Evolutionary conservation across 805 yeast species (phyloP).

Genomic region (Cyberlindnera misumaiensis): DNA sequence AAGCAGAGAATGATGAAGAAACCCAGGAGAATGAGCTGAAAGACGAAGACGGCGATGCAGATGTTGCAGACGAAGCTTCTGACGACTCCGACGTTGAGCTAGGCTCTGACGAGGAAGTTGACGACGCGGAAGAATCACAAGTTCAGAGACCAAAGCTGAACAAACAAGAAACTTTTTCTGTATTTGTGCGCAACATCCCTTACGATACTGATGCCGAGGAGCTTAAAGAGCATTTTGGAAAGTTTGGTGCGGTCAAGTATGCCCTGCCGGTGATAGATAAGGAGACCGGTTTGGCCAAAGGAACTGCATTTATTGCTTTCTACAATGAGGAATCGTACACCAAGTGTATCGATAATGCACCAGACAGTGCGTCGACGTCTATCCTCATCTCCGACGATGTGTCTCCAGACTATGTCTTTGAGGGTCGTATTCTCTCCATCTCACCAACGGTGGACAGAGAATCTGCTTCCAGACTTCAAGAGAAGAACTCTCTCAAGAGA

Average conservation of each 20-base stretch:
- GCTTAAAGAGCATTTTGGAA: slow-evolving; percentile 65
- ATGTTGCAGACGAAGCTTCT: slow-evolving; percentile 22
- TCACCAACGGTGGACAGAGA: slow-evolving; percentile 82
- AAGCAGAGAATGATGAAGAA: slow-evolving; percentile 17
- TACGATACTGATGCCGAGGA: slow-evolving; percentile 86
- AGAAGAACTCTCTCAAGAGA: slow-evolving; percentile 66
- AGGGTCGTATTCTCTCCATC: slow-evolving; percentile 84
- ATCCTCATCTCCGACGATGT: slow-evolving; percentile 89
- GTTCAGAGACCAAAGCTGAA: slow-evolving; percentile 38
- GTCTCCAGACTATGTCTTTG: slow-evolving; percentile 79
- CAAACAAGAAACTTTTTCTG: slow-evolving; percentile 61
- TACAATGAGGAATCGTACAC: slow-evolving; percentile 50
- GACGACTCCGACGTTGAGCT: slow-evolving; percentile 24
- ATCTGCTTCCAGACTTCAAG: slow-evolving; percentile 69
- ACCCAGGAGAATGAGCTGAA: slow-evolving; percentile 13
- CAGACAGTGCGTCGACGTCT: slow-evolving; percentile 56
- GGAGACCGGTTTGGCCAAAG: slow-evolving; percentile 79
- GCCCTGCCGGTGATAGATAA: slow-evolving; percentile 91
- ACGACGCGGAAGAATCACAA: slow-evolving; percentile 25
- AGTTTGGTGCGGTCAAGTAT: slow-evolving; percentile 83
- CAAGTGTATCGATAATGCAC: slow-evolving; percentile 72
- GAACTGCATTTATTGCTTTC: slow-evolving; percentile 94
- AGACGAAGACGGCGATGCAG: slow-evolving; percentile 24
- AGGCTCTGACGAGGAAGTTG: slow-evolving; percentile 28
- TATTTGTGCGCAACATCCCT: slow-evolving; percentile 90